Conservation (phyloP, 179 eudicot genomes). For the Gypsophila paniculata region DNA sequence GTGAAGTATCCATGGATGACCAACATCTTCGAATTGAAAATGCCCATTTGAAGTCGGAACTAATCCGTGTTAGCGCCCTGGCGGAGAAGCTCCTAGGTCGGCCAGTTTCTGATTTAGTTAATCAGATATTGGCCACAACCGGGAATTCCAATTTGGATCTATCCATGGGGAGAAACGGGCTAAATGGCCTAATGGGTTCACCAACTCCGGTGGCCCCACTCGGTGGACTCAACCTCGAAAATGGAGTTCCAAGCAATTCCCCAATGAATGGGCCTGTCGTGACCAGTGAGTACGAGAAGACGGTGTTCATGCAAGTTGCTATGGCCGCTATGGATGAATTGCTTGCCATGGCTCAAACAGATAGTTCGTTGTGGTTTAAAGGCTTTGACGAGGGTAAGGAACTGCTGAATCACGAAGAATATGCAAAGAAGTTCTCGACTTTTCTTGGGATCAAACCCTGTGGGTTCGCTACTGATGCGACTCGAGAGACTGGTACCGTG, state of each 20-base stretch:
- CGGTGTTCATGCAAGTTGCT: constrained; percentile 55
- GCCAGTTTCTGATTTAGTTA: constrained; percentile 36
- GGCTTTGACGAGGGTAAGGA: constrained; percentile 47
- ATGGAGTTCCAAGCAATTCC: constrained; percentile 30
- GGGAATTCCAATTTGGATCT: constrained; percentile 42
- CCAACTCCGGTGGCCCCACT: constrained; percentile 25
- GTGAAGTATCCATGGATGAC: constrained; percentile 48
- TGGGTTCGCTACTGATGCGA: constrained; percentile 53
- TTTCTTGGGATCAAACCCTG: constrained; percentile 45
- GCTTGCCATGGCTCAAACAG: constrained; percentile 50
- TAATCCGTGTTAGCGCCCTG: constrained; percentile 38
- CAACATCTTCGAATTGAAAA: constrained; percentile 61
- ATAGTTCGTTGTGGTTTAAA: constrained; percentile 60
- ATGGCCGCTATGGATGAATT: constrained; percentile 66
- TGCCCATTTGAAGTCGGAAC: constrained; percentile 56
- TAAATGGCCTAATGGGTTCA: constrained; percentile 37
- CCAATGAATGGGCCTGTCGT: constrained; percentile 25
- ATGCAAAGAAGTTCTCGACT: constrained; percentile 43
- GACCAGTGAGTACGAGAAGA: constrained; percentile 37
- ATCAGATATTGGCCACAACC: constrained; percentile 27
- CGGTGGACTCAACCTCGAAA: constrained; percentile 41
- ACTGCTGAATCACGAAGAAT: constrained; percentile 55
- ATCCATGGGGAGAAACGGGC: constrained; percentile 48
- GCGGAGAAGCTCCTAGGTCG: constrained; percentile 51
- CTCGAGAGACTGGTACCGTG: constrained; percentile 51